Percentiles rank a stretch among this genome's conserved stretches.
Conservation (phyloP, 225 moss, liverwort and hornwort genomes). For the Asterella californica region DNA sequence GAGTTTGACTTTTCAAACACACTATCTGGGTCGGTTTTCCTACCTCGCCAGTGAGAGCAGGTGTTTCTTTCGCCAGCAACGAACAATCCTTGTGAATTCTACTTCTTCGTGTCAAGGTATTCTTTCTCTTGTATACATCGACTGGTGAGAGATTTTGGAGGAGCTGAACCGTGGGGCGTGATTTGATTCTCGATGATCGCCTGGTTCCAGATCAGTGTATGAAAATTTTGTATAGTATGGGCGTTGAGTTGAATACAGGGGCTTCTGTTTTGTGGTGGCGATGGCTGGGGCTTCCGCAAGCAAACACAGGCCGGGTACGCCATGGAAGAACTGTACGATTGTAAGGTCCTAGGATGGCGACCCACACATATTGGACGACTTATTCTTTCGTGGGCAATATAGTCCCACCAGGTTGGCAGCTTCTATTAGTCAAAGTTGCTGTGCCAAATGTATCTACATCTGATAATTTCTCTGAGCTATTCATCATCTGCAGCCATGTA, state of each 20-base stretch:
- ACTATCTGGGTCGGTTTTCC: not conserved
- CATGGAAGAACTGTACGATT: constrained; percentile 3
- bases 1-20: constrained; percentile 14
- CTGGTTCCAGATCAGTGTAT: constrained; percentile 11
- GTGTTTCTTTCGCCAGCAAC: constrained; percentile 12
- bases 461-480: not conserved
- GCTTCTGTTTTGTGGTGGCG: not conserved
- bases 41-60: constrained; percentile 9
- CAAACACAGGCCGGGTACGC: not conserved
- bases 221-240: constrained; percentile 12
- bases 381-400: not conserved
- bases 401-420: constrained; percentile 2
- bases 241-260: not conserved
- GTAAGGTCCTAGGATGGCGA: constrained; percentile 8
- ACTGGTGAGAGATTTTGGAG: not conserved
- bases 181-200: not conserved
- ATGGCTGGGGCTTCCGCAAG: not conserved
- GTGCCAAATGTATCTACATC: not conserved
- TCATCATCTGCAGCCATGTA: not conserved
- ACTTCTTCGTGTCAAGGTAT: constrained; percentile 18
- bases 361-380: not conserved
- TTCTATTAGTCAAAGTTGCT: not conserved
- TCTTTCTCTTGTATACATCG: constrained; percentile 8
- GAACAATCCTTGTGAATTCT: constrained; percentile 16
- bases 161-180: constrained; percentile 3